Base-by-base conservation (phyloP, 441 rosid species). In the Corymbia calophylla region DNA sequence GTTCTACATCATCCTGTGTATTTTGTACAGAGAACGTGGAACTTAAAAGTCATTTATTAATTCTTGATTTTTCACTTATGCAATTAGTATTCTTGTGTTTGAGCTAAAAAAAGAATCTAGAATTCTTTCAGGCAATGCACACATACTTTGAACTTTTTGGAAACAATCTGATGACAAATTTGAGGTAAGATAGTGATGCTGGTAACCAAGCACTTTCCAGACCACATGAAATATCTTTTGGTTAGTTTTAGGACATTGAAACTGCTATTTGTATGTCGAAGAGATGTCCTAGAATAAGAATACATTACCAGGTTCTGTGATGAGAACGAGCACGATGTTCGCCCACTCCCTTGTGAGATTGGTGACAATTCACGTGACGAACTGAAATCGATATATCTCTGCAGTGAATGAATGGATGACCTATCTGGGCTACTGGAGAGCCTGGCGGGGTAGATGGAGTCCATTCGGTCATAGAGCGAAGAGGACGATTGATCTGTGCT, bases 1-100 rank as follows among this genome's bases (percentile, higher is more conserved):
- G 90, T 94, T 96, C 99, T 90, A 95, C 95, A 27, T 96, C 98
- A 77, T 95, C 99, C 98, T 98, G 90, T 44, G 39, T 35, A 35
- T 90, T 91, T 53, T 49, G 62, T 89, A 86, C 85, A 88, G 49
- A 85, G 70, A 90, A 87, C 32, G 87, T 39, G 90, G 89, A 53
- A 29, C 55, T 77, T 58, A 32, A 54, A 87, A n/a, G 64, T 32
- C 85, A 49, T n/a, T n/a, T 87, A 53, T 48, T 19, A 77, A 77
- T 77, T 44, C 10, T 77, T 25, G 51, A 23, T 12, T 23, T 44
- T 77, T 44, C 17, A 77, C 53, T 23, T 27, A 77, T 77, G 51
- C 53, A 77, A 77, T 77, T 44, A 23, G 84, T 77, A 44, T 44
- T 77, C 51, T 44, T 27, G 3, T 44, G 51, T 77, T 11, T 3